Base-by-base conservation (phyloP, 345 rosid species). In the Arabis hirsuta region DNA sequence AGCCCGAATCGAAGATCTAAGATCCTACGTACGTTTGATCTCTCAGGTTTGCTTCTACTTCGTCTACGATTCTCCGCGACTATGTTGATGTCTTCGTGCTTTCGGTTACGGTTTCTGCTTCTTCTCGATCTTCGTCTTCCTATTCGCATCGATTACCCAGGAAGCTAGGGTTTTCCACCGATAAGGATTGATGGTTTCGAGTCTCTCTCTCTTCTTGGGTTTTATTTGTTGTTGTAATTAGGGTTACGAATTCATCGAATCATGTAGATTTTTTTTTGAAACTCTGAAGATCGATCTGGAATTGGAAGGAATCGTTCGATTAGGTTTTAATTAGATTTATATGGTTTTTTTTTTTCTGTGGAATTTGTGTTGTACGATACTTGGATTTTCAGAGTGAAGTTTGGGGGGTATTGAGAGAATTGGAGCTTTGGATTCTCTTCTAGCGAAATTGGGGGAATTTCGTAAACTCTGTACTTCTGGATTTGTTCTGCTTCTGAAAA, bases 21-120 rank as follows among this genome's bases (percentile, higher is more conserved):
- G 62, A 63, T 63, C 9, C 11, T 41, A 12, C 66, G 7, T 38
- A 34, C 58, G 57, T 65, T 47, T 47, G 54, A 19, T 67, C 65
- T 29, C 67, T 65, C 80, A 77, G 80, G 80, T 77, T 77, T 71
- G 76, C 73, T 77, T 77, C 76, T 61, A 3, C 55, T 42, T 44
- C 78, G 60, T 16, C 16, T 16, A 16, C 16, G 16, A 0, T 24
- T 43, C 69, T 53, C 39, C 47, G 11, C 42, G 43, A 26, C 32
- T 41, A 65, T 9, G 76, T 57, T 51, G 66, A n/a, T 41, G 14
- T 53, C 67, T 24, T 71, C 67, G 2, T 51, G 26, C 68, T 77
- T 77, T 71, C 50, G 11, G 4, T 51, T 42, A 24, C 27, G 48
- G 76, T 43, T 55, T 62, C 65, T 14, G 9, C 60, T 19, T 48